Evolutionary conservation across 1,284 basidiomycete genomes (phyloP).

Genomic region (Puccinia polysora): DNA sequence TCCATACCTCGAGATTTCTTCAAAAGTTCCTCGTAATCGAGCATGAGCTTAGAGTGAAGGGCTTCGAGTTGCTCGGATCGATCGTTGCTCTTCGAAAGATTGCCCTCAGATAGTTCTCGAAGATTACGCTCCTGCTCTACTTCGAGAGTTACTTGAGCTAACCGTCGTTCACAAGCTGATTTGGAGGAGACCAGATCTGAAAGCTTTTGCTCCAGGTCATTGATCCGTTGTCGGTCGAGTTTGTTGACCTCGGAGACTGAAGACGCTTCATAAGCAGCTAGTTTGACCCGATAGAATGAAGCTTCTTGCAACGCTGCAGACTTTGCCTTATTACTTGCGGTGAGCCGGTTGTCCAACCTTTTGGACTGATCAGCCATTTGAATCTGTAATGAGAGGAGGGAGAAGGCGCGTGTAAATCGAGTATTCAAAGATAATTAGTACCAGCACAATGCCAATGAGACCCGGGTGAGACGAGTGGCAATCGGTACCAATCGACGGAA

Average conservation of each 20-base stretch:
- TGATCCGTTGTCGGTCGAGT: conserved; percentile 73
- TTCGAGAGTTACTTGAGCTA: conserved; percentile 62
- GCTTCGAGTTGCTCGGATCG: conserved; percentile 79
- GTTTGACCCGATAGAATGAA: conserved; percentile 90
- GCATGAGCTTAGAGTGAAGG: conserved; percentile 65
- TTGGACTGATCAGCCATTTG: conserved; percentile 70
- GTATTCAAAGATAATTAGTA: no score
- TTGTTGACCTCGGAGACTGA: conserved; percentile 60
- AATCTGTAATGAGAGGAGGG: conserved; percentile 57
- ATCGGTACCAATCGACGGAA: no score
- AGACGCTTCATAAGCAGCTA: conserved; percentile 73
- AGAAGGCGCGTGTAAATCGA: conserved; percentile 43
- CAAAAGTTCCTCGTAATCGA: conserved; percentile 70
- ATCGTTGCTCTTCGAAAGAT: conserved; percentile 72
- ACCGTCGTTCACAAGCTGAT: conserved; percentile 66
- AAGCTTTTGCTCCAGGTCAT: conserved; percentile 74
- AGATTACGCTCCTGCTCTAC: conserved; percentile 49
- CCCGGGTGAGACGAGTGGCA: neutral
- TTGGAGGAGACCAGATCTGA: conserved; percentile 68
- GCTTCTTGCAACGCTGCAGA: conserved; percentile 84
- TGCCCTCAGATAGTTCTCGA: conserved; percentile 70
- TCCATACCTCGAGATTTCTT: conserved; percentile 65
- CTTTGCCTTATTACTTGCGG: conserved; percentile 74
- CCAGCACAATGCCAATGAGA: neutral
- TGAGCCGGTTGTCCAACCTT: conserved; percentile 69